phyloP scores from a whole-genome alignment of 805 yeast species.

The Candida hungchunana region DNA sequence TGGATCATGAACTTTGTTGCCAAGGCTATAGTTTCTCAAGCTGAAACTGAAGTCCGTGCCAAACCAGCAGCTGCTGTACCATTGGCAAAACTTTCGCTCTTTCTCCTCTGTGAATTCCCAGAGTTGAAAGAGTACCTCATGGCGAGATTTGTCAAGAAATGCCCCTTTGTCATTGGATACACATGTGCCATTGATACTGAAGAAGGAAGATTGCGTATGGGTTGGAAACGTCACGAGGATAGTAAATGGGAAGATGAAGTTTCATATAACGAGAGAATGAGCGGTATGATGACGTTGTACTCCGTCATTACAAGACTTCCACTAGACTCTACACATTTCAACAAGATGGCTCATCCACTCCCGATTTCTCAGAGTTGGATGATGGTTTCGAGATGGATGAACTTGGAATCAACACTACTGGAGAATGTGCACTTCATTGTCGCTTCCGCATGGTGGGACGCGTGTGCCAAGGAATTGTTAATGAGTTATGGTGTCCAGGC shows the following conservation, averaged over 20 bases:
- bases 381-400: slow-evolving; percentile 66
- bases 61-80: slow-evolving; percentile 77
- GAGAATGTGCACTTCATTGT: slow-evolving; percentile 68
- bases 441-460: slow-evolving; percentile 90
- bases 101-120: slow-evolving; percentile 46
- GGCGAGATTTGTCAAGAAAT: slow-evolving; percentile 86
- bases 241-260: slow-evolving; percentile 48
- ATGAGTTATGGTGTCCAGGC: slow-evolving; percentile 67
- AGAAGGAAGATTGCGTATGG: slow-evolving; percentile 81
- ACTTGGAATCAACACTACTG: slow-evolving; percentile 46
- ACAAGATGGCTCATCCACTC: slow-evolving; percentile 42
- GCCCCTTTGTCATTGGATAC: slow-evolving; percentile 85
- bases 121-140: slow-evolving; percentile 38
- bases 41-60: slow-evolving; percentile 87
- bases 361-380: slow-evolving; percentile 62
- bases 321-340: slow-evolving; percentile 29
- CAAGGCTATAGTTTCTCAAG: slow-evolving; percentile 83
- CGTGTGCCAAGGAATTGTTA: slow-evolving; percentile 55
- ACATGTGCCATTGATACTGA: slow-evolving; percentile 73
- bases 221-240: slow-evolving; percentile 62
- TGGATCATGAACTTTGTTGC: slow-evolving; percentile 83
- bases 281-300: slow-evolving; percentile 82
- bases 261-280: slow-evolving; percentile 77
- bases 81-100: slow-evolving; percentile 59
- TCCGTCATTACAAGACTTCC: slow-evolving; percentile 61